Conservation (phyloP, 2,329 filamentous ascomycete genomes). For the Pyricularia sp. region DNA sequence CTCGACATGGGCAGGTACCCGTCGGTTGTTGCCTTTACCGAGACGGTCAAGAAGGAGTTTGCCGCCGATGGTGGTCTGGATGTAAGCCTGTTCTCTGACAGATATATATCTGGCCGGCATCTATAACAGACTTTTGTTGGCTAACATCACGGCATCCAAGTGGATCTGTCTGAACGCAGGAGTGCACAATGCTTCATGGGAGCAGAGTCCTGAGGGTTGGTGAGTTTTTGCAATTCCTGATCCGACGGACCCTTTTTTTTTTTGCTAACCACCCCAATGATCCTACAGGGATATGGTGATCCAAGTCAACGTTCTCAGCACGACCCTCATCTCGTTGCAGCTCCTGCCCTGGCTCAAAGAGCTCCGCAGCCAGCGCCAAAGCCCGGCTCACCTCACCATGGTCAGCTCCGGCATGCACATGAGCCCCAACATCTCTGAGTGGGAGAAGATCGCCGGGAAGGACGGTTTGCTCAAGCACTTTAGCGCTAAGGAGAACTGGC, state of each 20-base stretch:
- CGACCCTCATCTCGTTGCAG: conserved; percentile 40
- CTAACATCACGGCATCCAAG: not conserved
- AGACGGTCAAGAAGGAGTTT: conserved; percentile 14
- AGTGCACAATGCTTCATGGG: conserved; percentile 12
- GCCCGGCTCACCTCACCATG: conserved; percentile 16
- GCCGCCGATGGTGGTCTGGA: conserved; percentile 15
- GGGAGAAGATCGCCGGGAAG: conserved; percentile 9
- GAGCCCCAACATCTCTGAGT: conserved; percentile 11
- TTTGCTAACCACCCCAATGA: not conserved
- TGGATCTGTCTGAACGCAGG: conserved; percentile 18
- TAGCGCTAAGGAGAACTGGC: conserved; percentile 17
- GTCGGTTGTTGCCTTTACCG: conserved; percentile 15
- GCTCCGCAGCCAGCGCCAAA: conserved; percentile 13
- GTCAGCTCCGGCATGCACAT: conserved; percentile 15
- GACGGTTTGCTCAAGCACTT: conserved; percentile 16
- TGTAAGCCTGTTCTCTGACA: not conserved
- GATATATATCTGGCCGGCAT: not conserved
- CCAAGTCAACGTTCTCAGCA: conserved; percentile 51
- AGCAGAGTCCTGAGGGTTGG: conserved; percentile 17
- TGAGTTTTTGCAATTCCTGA: conserved; percentile 6
- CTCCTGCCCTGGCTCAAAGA: conserved; percentile 36
- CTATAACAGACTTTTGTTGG: not conserved
- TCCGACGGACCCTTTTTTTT: not conserved
- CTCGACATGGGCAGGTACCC: conserved; percentile 17
- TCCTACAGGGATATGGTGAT: conserved; percentile 36